These are phyloP conservation scores for Yarrowia sp. DNA, from an alignment of 805 yeast genomes.

Conservation along the genomic window DNA sequence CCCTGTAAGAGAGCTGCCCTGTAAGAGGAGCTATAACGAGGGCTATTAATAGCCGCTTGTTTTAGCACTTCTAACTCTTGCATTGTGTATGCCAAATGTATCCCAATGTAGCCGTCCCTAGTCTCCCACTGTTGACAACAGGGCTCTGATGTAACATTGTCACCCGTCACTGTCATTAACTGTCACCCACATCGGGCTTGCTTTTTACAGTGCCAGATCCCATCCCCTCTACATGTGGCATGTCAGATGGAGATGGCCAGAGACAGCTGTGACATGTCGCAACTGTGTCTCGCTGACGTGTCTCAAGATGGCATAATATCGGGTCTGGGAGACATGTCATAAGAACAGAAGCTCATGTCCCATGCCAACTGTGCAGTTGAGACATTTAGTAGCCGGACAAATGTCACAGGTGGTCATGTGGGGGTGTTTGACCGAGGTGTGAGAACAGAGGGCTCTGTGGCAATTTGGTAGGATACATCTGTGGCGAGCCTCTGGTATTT, in stretches of 20 bases:
- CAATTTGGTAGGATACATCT: no score
- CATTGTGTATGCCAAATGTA: no score
- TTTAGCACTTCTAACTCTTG: no score
- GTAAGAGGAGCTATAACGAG: not conserved
- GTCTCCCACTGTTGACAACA: no score
- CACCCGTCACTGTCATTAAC: not conserved
- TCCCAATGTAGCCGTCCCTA: no score
- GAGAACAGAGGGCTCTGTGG: no score
- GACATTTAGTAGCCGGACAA: constrained; percentile 4
- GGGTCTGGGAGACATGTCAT: no score
- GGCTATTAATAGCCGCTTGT: not conserved
- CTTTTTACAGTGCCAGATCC: constrained; percentile 19
- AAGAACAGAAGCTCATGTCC: not conserved
- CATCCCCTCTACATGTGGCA: constrained; percentile 11
- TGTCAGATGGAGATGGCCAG: constrained; percentile 15
- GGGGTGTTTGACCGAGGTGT: no score
- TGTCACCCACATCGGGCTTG: not conserved
- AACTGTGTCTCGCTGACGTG: not conserved
- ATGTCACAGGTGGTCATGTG: not conserved
- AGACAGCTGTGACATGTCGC: constrained; percentile 8
- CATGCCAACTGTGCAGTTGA: constrained; percentile 1
- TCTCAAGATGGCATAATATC: not conserved
- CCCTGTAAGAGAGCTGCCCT: no score
- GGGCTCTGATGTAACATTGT: no score
- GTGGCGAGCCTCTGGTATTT: no score